A percentile compares a stretch with the other conserved stretches of the same genome.
These are phyloP conservation scores for Paxillus involutus DNA, from an alignment of 768 basidiomycete genomes.

Conservation along the genomic window DNA sequence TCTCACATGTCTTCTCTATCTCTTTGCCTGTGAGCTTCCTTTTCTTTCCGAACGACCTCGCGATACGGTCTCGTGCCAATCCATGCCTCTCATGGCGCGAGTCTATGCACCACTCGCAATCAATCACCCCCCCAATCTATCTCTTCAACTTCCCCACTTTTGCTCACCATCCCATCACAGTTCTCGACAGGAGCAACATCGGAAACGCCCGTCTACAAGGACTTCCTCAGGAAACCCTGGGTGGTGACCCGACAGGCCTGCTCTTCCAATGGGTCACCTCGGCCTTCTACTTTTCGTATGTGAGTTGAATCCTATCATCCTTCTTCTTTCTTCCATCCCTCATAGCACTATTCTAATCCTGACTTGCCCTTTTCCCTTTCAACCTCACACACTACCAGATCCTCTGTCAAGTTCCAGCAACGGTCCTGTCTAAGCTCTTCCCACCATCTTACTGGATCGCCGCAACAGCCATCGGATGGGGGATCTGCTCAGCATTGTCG, in stretches of 20 bases:
- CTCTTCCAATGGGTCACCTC: slow-evolving; percentile 77
- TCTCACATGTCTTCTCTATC: slow-evolving; percentile 72
- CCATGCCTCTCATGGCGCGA: no score
- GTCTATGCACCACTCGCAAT: neutral
- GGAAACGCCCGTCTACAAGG: slow-evolving; percentile 80
- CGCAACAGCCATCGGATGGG: slow-evolving; percentile 68
- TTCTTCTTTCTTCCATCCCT: neutral
- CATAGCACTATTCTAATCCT: neutral
- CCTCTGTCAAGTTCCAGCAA: slow-evolving; percentile 66
- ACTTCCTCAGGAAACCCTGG: slow-evolving; percentile 62
- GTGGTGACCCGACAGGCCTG: slow-evolving; percentile 63
- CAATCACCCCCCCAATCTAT: neutral
- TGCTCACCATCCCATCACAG: slow-evolving; percentile 13
- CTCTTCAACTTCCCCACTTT: neutral
- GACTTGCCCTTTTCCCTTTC: neutral
- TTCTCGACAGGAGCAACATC: slow-evolving; percentile 73
- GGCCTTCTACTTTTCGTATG: slow-evolving; percentile 78
- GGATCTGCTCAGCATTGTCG: slow-evolving; percentile 71
- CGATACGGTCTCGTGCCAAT: no score
- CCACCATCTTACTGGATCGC: slow-evolving; percentile 71
- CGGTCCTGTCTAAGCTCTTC: slow-evolving; percentile 62
- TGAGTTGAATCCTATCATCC: slow-evolving; percentile 27
- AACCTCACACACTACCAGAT: slow-evolving; percentile 42
- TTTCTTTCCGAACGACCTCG: neutral
- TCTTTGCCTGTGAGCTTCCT: slow-evolving; percentile 64